Evolutionary conservation across 345 rosid species (phyloP).

Genomic region (Raphanus sativus): DNA sequence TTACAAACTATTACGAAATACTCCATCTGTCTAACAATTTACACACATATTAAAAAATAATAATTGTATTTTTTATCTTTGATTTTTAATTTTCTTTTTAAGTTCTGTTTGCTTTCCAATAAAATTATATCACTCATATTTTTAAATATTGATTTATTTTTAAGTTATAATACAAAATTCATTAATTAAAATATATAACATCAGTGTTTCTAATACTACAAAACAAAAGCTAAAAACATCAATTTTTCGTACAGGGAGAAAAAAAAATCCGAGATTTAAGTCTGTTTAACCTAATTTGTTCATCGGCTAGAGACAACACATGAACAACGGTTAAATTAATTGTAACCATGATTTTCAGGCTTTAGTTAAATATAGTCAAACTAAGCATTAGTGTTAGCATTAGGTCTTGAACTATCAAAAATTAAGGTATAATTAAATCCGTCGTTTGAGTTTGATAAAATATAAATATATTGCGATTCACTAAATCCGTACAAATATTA

Average conservation of each 20-base stretch:
- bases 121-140: no score
- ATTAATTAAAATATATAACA: no score
- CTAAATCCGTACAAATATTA: not conserved
- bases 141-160: no score
- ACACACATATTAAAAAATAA: no score
- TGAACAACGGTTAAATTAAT: conserved; percentile 11
- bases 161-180: no score
- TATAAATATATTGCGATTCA: not conserved
- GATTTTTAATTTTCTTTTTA: no score
- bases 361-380: conserved; percentile 23
- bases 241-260: no score
- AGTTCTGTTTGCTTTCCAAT: no score
- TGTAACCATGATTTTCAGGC: conserved; percentile 13
- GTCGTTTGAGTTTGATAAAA: not conserved
- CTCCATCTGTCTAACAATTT: no score
- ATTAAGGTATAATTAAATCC: not conserved
- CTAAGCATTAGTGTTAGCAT: conserved; percentile 10
- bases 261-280: not conserved
- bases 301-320: conserved; percentile 17
- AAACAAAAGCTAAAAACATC: no score
- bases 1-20: no score
- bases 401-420: not conserved
- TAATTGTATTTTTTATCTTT: not conserved
- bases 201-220: no score
- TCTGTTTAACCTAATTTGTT: conserved; percentile 24